A percentile compares a stretch with the other conserved stretches of the same genome.
Evolutionary conservation across 139 green algal genomes (phyloP).

Genomic region (Volvox reticuliferus): DNA sequence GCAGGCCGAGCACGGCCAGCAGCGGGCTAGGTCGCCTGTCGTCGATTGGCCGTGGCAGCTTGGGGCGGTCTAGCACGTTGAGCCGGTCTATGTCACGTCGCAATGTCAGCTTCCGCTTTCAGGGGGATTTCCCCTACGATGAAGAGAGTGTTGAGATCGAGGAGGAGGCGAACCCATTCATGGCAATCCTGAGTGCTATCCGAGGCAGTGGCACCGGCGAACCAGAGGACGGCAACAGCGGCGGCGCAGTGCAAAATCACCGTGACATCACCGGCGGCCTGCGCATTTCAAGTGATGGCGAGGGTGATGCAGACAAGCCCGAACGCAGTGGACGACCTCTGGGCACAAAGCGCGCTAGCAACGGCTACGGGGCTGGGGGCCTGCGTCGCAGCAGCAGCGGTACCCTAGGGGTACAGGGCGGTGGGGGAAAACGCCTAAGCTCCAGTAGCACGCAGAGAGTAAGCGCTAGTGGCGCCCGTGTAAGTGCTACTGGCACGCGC

Average conservation of each 20-base stretch:
- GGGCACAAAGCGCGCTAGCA: background rate
- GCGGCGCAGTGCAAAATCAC: background rate
- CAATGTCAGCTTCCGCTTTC: conserved; percentile 42
- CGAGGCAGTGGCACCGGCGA: conserved; percentile 39
- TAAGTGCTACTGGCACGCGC: background rate
- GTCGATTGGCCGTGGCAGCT: background rate
- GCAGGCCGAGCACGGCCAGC: conserved; percentile 35
- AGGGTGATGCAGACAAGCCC: background rate
- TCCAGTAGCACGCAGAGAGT: background rate
- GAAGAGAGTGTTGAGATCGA: background rate
- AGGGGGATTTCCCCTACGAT: background rate
- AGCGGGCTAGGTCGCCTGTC: background rate
- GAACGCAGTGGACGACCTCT: background rate
- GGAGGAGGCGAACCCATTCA: background rate
- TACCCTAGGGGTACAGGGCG: background rate
- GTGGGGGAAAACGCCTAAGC: background rate
- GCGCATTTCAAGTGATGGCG: conserved; percentile 9
- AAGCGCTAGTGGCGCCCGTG: background rate
- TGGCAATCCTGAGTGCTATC: conserved; percentile 41
- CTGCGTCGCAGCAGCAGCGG: background rate
- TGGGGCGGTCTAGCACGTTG: background rate
- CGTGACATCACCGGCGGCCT: background rate
- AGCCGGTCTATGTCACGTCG: background rate
- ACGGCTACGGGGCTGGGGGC: background rate
- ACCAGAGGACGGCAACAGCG: background rate